These are phyloP conservation scores for Parastagonospora nodorum DNA, from an alignment of 2,329 filamentous ascomycete species.

Conservation along the genomic window DNA sequence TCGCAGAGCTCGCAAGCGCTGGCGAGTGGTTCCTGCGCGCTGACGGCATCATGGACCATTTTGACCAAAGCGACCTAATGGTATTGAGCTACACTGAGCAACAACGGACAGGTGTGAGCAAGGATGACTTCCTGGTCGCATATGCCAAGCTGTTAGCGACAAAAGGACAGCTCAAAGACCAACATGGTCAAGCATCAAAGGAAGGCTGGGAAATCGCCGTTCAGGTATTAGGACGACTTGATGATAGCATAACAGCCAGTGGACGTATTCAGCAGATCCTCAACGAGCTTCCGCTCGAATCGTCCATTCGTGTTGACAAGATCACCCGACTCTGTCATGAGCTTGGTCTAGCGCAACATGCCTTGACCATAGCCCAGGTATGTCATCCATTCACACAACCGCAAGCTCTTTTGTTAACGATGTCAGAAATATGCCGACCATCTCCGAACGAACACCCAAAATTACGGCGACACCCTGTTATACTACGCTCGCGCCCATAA, in stretches of 20 bases:
- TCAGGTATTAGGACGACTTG: slow-evolving; percentile 79
- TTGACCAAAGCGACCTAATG: slow-evolving; percentile 84
- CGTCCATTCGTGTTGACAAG: slow-evolving; percentile 75
- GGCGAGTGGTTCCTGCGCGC: slow-evolving; percentile 75
- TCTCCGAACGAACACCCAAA: slow-evolving; percentile 71
- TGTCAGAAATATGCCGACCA: slow-evolving; percentile 79
- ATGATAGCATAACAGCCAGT: slow-evolving; percentile 72
- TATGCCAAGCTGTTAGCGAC: slow-evolving; percentile 71
- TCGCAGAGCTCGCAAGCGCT: slow-evolving; percentile 82
- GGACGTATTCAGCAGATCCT: slow-evolving; percentile 76
- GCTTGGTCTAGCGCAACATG: slow-evolving; percentile 78
- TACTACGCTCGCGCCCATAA: slow-evolving; percentile 89
- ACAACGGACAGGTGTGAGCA: slow-evolving; percentile 58
- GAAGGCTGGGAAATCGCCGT: slow-evolving; percentile 92
- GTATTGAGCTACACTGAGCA: slow-evolving; percentile 67
- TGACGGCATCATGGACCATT: slow-evolving; percentile 63
- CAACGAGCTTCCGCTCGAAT: slow-evolving; percentile 72
- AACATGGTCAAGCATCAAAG: slow-evolving; percentile 35
- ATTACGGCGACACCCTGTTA: slow-evolving; percentile 84
- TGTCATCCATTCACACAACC: slow-evolving; percentile 32
- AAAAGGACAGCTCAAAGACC: slow-evolving; percentile 50
- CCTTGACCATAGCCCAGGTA: slow-evolving; percentile 82
- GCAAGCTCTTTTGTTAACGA: slow-evolving; percentile 20
- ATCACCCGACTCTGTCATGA: slow-evolving; percentile 78
- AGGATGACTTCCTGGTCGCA: slow-evolving; percentile 76